Evolutionary conservation across 306 rosid genomes (phyloP), one percentile per base, ranked within the genome.

Genomic region (Astragalus glycyphyllos): DNA sequence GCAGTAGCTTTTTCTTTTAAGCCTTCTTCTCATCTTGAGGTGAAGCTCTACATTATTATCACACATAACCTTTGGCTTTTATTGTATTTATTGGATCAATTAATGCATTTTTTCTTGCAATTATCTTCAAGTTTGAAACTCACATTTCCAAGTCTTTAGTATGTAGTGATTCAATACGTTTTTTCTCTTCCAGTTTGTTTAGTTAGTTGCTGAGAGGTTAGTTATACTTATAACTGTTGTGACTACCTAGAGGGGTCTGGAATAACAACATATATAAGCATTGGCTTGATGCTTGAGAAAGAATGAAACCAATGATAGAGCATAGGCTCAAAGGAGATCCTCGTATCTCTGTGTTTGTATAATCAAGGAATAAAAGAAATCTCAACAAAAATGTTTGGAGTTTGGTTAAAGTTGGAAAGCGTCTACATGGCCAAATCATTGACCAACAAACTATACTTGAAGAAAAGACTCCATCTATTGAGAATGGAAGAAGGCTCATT

Each of bases 31-130:
- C 13, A 16, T 47, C 10, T 47, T 57, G 17, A 1, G 66, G 50
- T 76, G 45, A 13, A 62, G 29, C 35, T 58, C 31, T 58, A 26
- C 16, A 37, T 11, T 0, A 20, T 11, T 68, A 6, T 26, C 3
- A 26, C 31, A 26, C 31, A 26, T 20, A 20, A 20, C 26, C 8
- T 58, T 48, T 53, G 23, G 23, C 8, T 38, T 50, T 44, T n/a
- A n/a, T 55, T 11, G 5, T 71, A 12, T 49, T 48, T n/a, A 40
- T 5, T 64, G 32, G 12, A 29, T 5, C n/a, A n/a, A n/a, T n/a
- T 34, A 41, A 17, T 55, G 17, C 41, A 59, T 47, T 42, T 29
- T 38, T 61, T 31, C 57, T 5, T 11, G 23, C 47, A 73, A 73
- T n/a, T n/a, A n/a, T n/a, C 41, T 26, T 53, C 47, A 41, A 7